These are phyloP conservation scores for Gamarada debralockiae DNA, from an alignment of 495 filamentous ascomycete genomes.

Conservation along the genomic window DNA sequence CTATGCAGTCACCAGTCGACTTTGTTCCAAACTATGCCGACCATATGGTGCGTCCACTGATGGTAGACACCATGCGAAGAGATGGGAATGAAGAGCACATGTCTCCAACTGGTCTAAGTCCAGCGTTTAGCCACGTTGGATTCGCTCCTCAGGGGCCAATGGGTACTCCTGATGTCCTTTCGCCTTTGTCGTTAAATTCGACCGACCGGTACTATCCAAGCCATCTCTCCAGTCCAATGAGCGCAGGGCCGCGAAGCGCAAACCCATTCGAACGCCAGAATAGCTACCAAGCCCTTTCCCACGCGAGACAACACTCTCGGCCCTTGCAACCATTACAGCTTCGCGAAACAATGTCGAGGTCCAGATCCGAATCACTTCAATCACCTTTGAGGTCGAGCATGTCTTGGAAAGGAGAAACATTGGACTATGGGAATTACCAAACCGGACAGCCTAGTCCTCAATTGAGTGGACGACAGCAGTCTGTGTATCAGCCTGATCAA, in stretches of 20 bases:
- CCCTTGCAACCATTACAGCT: slow-evolving; percentile 55
- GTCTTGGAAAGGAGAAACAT: slow-evolving; percentile 57
- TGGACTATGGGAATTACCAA: slow-evolving; percentile 48
- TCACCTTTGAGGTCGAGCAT: slow-evolving; percentile 57
- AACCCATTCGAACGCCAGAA: slow-evolving; percentile 52
- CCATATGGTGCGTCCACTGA: slow-evolving; percentile 54
- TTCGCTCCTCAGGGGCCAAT: slow-evolving; percentile 48
- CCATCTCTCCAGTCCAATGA: slow-evolving; percentile 43
- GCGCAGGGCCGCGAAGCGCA: slow-evolving; percentile 44
- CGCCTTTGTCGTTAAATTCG: slow-evolving; percentile 47
- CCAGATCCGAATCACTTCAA: slow-evolving; percentile 53
- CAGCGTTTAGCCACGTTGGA: slow-evolving; percentile 56
- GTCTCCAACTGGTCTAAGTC: slow-evolving; percentile 57
- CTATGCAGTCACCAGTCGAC: slow-evolving; percentile 55
- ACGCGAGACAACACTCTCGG: slow-evolving; percentile 40
- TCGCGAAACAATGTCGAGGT: slow-evolving; percentile 55
- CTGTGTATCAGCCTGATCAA: slow-evolving; percentile 36
- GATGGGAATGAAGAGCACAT: slow-evolving; percentile 53
- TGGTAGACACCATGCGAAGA: slow-evolving; percentile 55
- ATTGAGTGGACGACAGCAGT: slow-evolving; percentile 38
- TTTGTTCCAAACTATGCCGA: slow-evolving; percentile 44
- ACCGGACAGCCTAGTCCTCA: slow-evolving; percentile 38
- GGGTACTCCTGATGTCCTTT: slow-evolving; percentile 46
- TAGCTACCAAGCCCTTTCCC: slow-evolving; percentile 40
- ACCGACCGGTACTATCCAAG: slow-evolving; percentile 49